Evolutionary conservation across 345 rosid species (phyloP), one percentile per base, ranked within the genome.

Genomic region (Aquilaria yunnanensis): DNA sequence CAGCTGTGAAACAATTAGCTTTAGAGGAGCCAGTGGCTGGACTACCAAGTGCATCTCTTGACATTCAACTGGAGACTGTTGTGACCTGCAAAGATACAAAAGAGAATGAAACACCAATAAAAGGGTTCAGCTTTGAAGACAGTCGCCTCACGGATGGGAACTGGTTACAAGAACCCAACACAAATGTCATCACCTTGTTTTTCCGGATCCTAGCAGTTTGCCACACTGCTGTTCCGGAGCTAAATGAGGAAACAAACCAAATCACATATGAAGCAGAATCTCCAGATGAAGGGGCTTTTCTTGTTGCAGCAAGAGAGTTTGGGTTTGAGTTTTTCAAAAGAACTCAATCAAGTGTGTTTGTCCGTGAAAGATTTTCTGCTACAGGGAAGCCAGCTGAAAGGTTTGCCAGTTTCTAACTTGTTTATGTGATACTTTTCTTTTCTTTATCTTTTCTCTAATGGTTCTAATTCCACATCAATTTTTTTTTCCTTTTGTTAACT

Each of bases 261-360:
- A 67, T 78, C 53, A 85, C 68, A 32, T 90, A 85, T 51, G 97
- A 90, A 75, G 97, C 97, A 46, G 97, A 90, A 67, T 90, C 97
- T 14, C 97, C 95, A 3, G 95, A 90, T 63, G 97, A 90, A 74
- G 88, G 76, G 16, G 70, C 90, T 55, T 90, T 90, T 72, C 74
- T 90, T 52, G 74, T 85, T 58, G 85, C 97, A 13, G 72, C 97
- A 13, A 75, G 75, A 69, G 97, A 90, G 75, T 83, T 90, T 54
- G 95, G 92, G 23, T 78, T 85, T 68, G 81, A 83, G 54, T 87
- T 87, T 66, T 80, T 54, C 56, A 70, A 70, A 71, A 77, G 97
- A 68, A 87, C 90, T 29, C 97, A 85, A 43, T 79, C 95, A 47
- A 69, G 73, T 11, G 77, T 85, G 76, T 66, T 78, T 64, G 64